These are phyloP conservation scores for Aspergillus campestris DNA, from an alignment of 495 filamentous ascomycete genomes.

Conservation along the genomic window DNA sequence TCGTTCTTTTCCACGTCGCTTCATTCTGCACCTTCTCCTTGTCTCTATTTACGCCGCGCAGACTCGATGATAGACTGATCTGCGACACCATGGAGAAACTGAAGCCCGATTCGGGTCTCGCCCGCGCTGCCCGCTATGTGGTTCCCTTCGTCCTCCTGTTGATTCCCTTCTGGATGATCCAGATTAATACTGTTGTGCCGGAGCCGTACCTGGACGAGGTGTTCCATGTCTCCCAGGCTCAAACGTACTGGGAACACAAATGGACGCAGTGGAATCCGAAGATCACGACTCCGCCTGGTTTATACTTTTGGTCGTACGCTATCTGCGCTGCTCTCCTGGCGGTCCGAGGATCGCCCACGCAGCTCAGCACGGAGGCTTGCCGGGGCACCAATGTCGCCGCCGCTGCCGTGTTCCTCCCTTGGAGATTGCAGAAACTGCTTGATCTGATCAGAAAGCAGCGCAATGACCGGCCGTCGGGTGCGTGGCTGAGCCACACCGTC, in stretches of 20 bases:
- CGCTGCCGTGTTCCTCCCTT: conserved; percentile 29
- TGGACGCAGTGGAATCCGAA: conserved; percentile 87
- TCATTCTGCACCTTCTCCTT: too few species aligned
- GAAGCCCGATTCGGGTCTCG: conserved; percentile 27
- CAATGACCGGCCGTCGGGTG: conserved; percentile 30
- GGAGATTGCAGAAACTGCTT: conserved; percentile 33
- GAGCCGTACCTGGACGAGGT: conserved; percentile 91
- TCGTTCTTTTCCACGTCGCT: too few species aligned
- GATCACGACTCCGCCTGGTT: conserved; percentile 88
- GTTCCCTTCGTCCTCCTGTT: conserved; percentile 35
- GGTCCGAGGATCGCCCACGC: conserved; percentile 31
- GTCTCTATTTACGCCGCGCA: neutral
- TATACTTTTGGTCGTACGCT: conserved; percentile 55
- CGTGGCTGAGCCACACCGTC: conserved; percentile 50
- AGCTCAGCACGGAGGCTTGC: conserved; percentile 29
- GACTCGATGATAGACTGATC: neutral
- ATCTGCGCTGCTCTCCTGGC: conserved; percentile 25
- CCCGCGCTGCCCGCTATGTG: conserved; percentile 33
- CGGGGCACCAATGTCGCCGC: conserved; percentile 35
- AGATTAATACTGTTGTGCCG: conserved; percentile 44
- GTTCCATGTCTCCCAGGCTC: conserved; percentile 90
- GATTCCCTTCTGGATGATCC: conserved; percentile 31
- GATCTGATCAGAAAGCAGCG: conserved; percentile 28
- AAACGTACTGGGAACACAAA: conserved; percentile 68
- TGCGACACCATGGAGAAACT: conserved; percentile 1